Evolutionary conservation across 1,284 basidiomycete species (phyloP).

Genomic region (Cystobasidium sp.): DNA sequence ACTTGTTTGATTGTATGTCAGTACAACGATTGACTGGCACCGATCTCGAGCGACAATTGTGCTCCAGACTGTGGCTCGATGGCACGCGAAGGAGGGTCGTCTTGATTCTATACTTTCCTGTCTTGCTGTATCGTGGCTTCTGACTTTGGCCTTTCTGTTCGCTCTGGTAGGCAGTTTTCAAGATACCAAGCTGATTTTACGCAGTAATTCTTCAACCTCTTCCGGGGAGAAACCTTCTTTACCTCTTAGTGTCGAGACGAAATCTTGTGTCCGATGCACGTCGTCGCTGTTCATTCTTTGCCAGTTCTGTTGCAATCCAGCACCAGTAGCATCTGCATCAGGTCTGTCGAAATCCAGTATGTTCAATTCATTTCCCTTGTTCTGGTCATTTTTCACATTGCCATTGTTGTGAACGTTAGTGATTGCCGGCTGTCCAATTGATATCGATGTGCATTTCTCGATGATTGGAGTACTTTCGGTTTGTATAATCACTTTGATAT

Average conservation of each 20-base stretch:
- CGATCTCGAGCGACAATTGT: too few species aligned
- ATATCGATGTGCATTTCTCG: conserved; percentile 22
- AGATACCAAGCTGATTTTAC: background rate
- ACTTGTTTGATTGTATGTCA: too few species aligned
- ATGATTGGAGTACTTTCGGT: conserved; percentile 37
- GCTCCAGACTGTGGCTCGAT: too few species aligned
- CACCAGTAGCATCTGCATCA: background rate
- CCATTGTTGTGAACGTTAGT: too few species aligned
- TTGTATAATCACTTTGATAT: conserved; percentile 18
- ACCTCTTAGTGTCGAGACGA: background rate
- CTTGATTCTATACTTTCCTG: too few species aligned
- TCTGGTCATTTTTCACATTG: background rate
- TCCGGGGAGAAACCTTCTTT: background rate
- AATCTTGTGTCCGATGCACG: background rate
- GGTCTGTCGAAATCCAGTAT: conserved; percentile 12
- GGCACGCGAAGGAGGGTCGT: too few species aligned
- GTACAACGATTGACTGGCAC: too few species aligned
- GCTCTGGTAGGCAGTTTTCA: background rate
- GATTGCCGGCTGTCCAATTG: background rate
- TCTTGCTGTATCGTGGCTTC: too few species aligned
- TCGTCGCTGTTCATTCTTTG: background rate
- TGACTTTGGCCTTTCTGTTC: too few species aligned
- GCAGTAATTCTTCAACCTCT: background rate
- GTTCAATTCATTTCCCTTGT: background rate
- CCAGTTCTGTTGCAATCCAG: conserved; percentile 6